Conservation (phyloP, 768 basidiomycete species). For the Termitomyces titanicus region DNA sequence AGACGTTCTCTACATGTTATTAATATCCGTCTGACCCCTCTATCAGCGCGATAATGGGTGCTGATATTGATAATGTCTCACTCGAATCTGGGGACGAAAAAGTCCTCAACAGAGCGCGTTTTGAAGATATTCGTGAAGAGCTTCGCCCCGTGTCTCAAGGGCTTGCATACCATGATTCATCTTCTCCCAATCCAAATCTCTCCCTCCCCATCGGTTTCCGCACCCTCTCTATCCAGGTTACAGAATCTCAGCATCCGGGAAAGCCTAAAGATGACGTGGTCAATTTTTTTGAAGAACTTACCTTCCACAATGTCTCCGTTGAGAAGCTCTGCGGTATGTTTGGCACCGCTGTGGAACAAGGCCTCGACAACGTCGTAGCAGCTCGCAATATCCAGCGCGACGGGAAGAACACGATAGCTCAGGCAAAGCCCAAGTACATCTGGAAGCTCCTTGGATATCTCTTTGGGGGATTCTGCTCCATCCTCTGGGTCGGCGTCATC, state of each 20-base stretch:
- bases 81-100: background rate
- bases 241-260: constrained; percentile 9
- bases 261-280: constrained; percentile 9
- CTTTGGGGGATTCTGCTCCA: constrained; percentile 19
- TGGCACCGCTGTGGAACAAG: constrained; percentile 7
- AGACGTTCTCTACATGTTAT: background rate
- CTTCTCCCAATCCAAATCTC: constrained; percentile 1
- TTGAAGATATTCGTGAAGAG: constrained; percentile 1
- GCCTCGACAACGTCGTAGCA: constrained; percentile 12
- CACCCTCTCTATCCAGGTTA: constrained; percentile 18
- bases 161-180: constrained; percentile 1
- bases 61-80: background rate
- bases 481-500: constrained; percentile 16
- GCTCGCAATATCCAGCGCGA: constrained; percentile 15
- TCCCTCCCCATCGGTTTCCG: constrained; percentile 17
- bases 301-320: constrained; percentile 9
- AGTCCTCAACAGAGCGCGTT: background rate
- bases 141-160: background rate
- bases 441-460: constrained; percentile 14
- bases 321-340: constrained; percentile 14
- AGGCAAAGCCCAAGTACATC: constrained; percentile 13
- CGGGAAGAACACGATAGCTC: constrained; percentile 15
- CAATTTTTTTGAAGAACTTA: constrained; percentile 15
- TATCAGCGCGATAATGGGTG: background rate
- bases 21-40: background rate